Percentiles rank a stretch among this genome's conserved stretches.
These are phyloP conservation scores for Cladorrhinum samala DNA, from an alignment of 495 filamentous ascomycete species.

Conservation along the genomic window DNA sequence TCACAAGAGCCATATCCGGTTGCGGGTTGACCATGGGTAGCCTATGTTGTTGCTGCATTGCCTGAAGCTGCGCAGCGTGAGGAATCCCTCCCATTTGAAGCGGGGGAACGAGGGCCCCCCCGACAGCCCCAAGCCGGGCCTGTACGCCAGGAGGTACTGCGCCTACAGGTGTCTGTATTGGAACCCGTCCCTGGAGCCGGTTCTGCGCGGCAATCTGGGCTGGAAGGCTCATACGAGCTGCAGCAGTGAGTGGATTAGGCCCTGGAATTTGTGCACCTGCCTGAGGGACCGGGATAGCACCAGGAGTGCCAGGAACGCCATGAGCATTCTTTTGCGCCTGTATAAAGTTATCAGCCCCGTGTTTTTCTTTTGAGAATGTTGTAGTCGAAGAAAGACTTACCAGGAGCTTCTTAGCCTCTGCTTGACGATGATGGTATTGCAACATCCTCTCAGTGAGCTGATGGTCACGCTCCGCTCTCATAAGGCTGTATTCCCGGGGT, in stretches of 20 bases:
- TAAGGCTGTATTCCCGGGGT: conserved; percentile 79
- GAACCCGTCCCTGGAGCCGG: conserved; percentile 31
- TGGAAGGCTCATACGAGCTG: conserved; percentile 31
- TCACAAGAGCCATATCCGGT: conserved; percentile 48
- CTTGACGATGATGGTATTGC: conserved; percentile 57
- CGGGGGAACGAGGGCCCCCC: conserved; percentile 46
- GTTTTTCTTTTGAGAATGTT: conserved; percentile 12
- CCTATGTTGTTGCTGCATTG: conserved; percentile 52
- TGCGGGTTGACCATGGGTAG: conserved; percentile 61
- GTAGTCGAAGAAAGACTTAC: conserved; percentile 40
- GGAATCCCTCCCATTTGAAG: conserved; percentile 65
- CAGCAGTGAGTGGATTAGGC: conserved; percentile 31
- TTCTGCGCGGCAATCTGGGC: conserved; percentile 31
- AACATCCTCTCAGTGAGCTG: conserved; percentile 69
- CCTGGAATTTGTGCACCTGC: conserved; percentile 34
- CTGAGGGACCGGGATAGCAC: conserved; percentile 27
- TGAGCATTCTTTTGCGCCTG: conserved; percentile 32
- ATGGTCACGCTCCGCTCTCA: conserved; percentile 79
- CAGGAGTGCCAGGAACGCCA: conserved; percentile 36
- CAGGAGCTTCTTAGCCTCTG: conserved; percentile 43
- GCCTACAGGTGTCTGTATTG: conserved; percentile 38
- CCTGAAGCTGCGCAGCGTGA: conserved; percentile 65
- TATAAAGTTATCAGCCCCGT: conserved; percentile 20
- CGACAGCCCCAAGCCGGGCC: conserved; percentile 36
- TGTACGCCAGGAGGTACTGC: conserved; percentile 31